Evolutionary conservation across 2,329 filamentous ascomycete species (phyloP), one percentile per base, ranked within the genome.

Genomic region (Phaeoacremonium minimum): DNA sequence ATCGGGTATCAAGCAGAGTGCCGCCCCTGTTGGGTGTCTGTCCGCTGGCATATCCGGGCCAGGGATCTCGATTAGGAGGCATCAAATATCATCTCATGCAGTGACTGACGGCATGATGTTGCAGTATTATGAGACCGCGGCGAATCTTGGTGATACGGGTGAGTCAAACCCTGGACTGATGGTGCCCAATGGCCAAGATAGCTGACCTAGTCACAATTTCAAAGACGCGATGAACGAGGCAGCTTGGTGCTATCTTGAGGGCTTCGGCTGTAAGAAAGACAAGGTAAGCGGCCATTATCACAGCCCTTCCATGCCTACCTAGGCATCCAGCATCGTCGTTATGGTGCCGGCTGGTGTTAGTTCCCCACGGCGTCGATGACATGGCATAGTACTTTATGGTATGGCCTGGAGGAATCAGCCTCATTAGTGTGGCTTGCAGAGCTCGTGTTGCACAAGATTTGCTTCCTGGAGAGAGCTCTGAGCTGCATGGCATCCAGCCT

Each of bases 181-280:
- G 35, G 37, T 19, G 34, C 37, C 40, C 35, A 36, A 34, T 30
- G 30, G 38, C 26, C 31, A 38, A 37, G 15, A 28, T 15, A 34
- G 48, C 57, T 59, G 44, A 59, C 52, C 48, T 34, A 31, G 38
- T 44, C 36, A 20, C 43, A 44, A 42, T 48, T 44, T 45, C 42
- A 42, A 49, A 81, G 93, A 98, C 67, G 93, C 90, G 40, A 95
- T 97, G 90, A 95, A 96, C 57, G 91, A 97, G 63, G 84, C 84
- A 36, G 93, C 83, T 22, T 95, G 89, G 88, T 98, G 93, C 68
- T 97, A 93, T 71, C 63, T 94, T 18, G 85, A 96, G 57, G 93
- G 93, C n/a, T 95, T 95, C 63, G 93, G 93, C 20, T 91, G 89
- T 55, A 93, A 89, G 62, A 98, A 97, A 63, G 90, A 98, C 70